Percentiles rank a stretch among this genome's conserved stretches.
Conservation (phyloP, 352 stramenopile genomes). For the Pythium plurisporium region DNA sequence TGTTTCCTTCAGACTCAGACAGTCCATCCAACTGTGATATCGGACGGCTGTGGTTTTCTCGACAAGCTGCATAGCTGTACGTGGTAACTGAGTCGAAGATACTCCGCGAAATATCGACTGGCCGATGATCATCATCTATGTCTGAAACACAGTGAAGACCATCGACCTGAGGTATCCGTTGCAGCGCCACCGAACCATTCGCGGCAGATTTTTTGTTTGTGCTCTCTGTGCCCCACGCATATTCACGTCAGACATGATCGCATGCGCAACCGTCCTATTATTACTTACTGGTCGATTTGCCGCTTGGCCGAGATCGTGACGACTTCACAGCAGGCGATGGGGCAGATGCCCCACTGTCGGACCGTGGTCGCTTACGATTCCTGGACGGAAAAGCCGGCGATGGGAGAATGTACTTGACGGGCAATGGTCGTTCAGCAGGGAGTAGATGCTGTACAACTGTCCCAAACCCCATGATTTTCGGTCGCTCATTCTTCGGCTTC, state of each 20-base stretch:
- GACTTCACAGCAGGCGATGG: conserved; percentile 10
- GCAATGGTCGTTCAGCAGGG: conserved; percentile 48
- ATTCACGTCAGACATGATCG: neutral
- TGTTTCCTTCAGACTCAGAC: conserved; percentile 52
- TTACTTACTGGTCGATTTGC: conserved; percentile 4
- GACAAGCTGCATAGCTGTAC: neutral
- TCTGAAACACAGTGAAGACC: neutral
- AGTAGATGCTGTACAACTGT: conserved; percentile 76
- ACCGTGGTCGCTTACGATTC: conserved; percentile 63
- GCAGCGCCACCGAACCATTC: neutral
- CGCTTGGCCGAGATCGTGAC: neutral
- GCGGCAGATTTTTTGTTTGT: neutral
- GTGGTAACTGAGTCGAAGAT: conserved; percentile 9
- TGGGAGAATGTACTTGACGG: conserved; percentile 62
- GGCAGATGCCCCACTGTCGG: conserved; percentile 26
- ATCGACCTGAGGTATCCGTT: conserved; percentile 16
- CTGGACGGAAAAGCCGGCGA: conserved; percentile 71
- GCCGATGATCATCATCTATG: neutral
- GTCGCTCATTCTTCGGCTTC: conserved; percentile 62
- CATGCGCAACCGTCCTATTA: too few species aligned
- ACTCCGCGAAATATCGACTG: neutral
- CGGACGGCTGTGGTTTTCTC: neutral
- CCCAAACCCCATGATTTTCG: conserved; percentile 81
- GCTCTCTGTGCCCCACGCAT: neutral
- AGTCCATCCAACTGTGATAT: conserved; percentile 50